Percentiles rank a stretch among this genome's conserved stretches.
phyloP scores from a whole-genome alignment of 148 eudicot species.

The Nepenthes mirabilis region DNA sequence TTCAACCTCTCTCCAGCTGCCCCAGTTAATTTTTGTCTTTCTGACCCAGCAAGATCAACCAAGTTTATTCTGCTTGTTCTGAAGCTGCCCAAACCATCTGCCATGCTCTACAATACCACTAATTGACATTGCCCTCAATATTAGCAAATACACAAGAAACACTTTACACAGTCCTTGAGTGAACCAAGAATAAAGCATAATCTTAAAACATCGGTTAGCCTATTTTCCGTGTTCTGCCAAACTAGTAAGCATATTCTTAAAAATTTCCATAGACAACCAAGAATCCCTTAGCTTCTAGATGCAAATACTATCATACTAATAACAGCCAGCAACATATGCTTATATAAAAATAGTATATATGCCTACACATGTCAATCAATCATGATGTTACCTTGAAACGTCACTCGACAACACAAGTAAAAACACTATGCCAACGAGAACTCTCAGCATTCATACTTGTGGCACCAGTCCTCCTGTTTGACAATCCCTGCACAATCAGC shows the following conservation, averaged over 20 bases:
- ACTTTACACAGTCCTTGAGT: no score
- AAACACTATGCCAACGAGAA: constrained; percentile 96
- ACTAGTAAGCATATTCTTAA: no score
- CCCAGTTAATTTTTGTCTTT: constrained; percentile 92
- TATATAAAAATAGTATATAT: no score
- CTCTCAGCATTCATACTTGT: constrained; percentile 94
- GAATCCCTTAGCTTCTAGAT: no score
- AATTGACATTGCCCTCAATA: neutral
- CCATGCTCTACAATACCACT: constrained; percentile 37
- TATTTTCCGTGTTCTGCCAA: no score
- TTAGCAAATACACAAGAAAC: no score
- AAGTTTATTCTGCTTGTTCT: constrained; percentile 84
- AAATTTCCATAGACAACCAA: no score
- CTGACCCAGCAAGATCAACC: constrained; percentile 99
- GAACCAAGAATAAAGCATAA: no score
- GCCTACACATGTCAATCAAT: no score
- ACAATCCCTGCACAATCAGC: constrained; percentile 50
- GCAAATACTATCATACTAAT: no score
- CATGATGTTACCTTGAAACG: constrained; percentile 60
- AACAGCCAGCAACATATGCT: no score
- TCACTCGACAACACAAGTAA: constrained; percentile 93
- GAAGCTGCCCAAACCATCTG: constrained; percentile 75
- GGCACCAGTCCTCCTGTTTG: constrained; percentile 79
- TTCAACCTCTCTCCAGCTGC: constrained; percentile 98
- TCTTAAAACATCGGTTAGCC: no score